Evolutionary conservation across 2,329 filamentous ascomycete genomes (phyloP).

Genomic region (Xylaria sp.): DNA sequence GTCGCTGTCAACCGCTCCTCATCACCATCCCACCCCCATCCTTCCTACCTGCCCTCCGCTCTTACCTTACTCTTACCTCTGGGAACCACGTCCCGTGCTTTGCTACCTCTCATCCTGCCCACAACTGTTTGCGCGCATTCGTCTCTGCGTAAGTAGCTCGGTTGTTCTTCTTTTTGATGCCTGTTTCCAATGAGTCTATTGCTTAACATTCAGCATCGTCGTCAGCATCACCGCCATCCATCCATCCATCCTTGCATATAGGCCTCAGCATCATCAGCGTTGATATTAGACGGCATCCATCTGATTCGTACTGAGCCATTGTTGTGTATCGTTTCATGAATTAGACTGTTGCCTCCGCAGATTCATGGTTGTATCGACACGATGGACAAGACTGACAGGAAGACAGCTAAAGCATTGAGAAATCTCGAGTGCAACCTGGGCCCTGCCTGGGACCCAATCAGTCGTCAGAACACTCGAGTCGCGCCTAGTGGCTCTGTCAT

Average conservation of each 20-base stretch:
- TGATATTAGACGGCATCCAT: neutral
- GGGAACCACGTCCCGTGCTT: neutral
- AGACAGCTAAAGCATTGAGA: slow-evolving; percentile 17
- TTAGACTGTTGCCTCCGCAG: neutral
- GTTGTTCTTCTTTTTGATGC: neutral
- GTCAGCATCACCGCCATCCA: neutral
- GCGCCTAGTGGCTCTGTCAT: slow-evolving; percentile 3
- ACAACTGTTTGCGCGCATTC: neutral
- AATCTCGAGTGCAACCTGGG: slow-evolving; percentile 21
- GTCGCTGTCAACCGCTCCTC: neutral
- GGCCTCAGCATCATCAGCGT: neutral
- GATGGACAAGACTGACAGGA: slow-evolving; percentile 12
- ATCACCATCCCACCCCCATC: neutral
- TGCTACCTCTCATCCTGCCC: neutral
- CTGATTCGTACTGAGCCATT: slow-evolving; percentile 2
- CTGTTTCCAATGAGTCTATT: slow-evolving; percentile 1
- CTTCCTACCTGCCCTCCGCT: neutral
- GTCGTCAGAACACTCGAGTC: slow-evolving; percentile 10
- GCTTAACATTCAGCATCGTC: neutral
- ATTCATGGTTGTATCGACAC: slow-evolving; percentile 11
- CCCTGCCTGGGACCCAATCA: slow-evolving; percentile 17
- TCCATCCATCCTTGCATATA: neutral
- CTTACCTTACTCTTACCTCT: neutral
- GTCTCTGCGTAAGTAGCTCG: slow-evolving; percentile 12
- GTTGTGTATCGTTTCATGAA: slow-evolving; percentile 1